Base-by-base conservation (phyloP, 805 yeast species). In the Candida boleticola region DNA sequence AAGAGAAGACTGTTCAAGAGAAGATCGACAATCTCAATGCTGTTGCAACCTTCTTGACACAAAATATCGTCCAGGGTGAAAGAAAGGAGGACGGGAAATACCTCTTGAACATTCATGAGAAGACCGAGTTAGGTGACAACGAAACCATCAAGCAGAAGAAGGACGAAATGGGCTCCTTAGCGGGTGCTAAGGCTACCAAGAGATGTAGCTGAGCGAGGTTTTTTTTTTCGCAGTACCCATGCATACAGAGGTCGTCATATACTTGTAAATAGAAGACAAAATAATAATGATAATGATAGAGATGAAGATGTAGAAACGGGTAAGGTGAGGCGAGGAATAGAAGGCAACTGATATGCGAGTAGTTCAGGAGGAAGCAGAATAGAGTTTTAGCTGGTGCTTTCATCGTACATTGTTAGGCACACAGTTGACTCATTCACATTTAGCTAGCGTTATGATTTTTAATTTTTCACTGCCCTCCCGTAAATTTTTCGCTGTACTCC, bases 61-160 rank as follows among this genome's bases (percentile, higher is more conserved):
- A 74, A 44, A 92, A 92, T 60, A 72, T 92, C n/a, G 97, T 92
- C 3, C 99, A 92, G 64, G 98, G 95, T 5, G 69, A 64, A 46
- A 74, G 65, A 51, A 61, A 68, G 40, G 67, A 61, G 2, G 67
- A 67, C 13, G 74, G 70, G 2, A 74, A 66, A 37, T 79, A 72
- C 55, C 61, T 65, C 39, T 71, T 92, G 53, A 83, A 83, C 50
- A 82, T 92, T 51, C 97, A 89, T 57, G 64, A 78, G 37, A 79
- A 84, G 37, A 86, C 95, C 0, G 98, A 92, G 63, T 68, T 92
- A 40, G 98, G 97, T 16, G 96, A 89, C 57, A 92, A 92, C 60
- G 95, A 89, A 27, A 74, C 80, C 36, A 75, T 87, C 51, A 85
- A 83, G 59, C 76, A 68, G 47, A 72, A 68, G 44, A 58, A 57